These are phyloP conservation scores for Hypsizygus marmoreus DNA, from an alignment of 768 basidiomycete genomes.

Conservation along the genomic window DNA sequence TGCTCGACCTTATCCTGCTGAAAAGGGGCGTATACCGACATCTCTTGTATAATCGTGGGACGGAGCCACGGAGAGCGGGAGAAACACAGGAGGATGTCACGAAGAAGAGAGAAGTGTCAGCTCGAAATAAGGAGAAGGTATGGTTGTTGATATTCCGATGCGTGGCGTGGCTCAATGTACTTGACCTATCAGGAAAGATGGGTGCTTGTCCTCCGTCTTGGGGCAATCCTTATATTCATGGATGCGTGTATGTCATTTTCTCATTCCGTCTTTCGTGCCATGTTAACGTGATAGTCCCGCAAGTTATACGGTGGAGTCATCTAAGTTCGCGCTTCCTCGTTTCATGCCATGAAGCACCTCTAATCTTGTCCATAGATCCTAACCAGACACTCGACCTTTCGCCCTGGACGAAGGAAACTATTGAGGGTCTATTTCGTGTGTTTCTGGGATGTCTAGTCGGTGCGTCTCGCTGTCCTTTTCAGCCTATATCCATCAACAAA, in stretches of 20 bases:
- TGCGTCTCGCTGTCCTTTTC: conserved; percentile 22
- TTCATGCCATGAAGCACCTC: not conserved
- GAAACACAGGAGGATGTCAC: conserved; percentile 14
- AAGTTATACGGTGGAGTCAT: conserved; percentile 82
- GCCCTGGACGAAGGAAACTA: conserved; percentile 55
- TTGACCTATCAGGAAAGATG: conserved; percentile 50
- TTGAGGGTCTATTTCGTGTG: conserved; percentile 55
- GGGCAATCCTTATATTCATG: conserved; percentile 55
- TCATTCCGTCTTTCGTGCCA: conserved; percentile 5
- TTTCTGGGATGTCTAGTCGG: conserved; percentile 68
- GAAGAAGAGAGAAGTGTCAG: not conserved
- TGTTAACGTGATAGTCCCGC: conserved; percentile 1
- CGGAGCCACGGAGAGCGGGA: conserved; percentile 55
- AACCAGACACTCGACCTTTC: conserved; percentile 36
- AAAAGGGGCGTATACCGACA: conserved; percentile 84
- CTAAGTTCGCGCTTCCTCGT: conserved; percentile 46
- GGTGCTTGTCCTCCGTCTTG: conserved; percentile 60
- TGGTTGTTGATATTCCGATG: not conserved
- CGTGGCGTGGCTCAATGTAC: not conserved
- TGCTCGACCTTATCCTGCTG: conserved; percentile 80
- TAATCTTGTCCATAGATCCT: conserved; percentile 34
- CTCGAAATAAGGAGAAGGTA: conserved; percentile 5
- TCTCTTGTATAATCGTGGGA: conserved; percentile 77
- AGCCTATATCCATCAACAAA: not conserved
- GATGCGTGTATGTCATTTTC: conserved; percentile 66